phyloP scores from a whole-genome alignment of 495 filamentous ascomycete species.

The Xylaria acuta region DNA sequence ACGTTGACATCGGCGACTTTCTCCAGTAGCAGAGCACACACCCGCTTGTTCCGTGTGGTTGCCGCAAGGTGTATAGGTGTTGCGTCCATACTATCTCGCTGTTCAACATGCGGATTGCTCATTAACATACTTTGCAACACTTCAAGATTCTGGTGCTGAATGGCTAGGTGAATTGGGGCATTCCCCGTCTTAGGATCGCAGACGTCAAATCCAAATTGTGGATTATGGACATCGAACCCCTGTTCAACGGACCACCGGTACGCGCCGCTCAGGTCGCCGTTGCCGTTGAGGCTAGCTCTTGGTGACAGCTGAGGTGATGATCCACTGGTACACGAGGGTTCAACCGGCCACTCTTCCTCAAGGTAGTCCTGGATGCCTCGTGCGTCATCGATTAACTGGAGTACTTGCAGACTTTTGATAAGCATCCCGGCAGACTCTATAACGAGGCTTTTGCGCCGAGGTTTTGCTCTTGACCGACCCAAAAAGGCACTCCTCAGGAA shows the following conservation, averaged over 20 bases:
- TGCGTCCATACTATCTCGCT: conserved; percentile 25
- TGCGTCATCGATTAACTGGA: conserved; percentile 32
- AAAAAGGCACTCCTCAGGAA: conserved; percentile 29
- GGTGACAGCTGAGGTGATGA: not conserved
- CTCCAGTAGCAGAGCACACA: conserved; percentile 51
- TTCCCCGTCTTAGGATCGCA: conserved; percentile 27
- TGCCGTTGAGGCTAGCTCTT: conserved; percentile 1
- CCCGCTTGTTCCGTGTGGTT: conserved; percentile 27
- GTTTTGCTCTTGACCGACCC: conserved; percentile 25
- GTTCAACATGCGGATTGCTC: conserved; percentile 26
- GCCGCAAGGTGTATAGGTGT: conserved; percentile 33
- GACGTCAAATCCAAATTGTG: conserved; percentile 30
- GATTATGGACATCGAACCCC: conserved; percentile 30
- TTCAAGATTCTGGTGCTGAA: conserved; percentile 31
- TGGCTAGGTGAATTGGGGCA: conserved; percentile 35
- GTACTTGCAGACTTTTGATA: conserved; percentile 22
- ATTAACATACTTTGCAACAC: conserved; percentile 33
- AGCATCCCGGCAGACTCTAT: conserved; percentile 32
- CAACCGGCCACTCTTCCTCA: conserved; percentile 14
- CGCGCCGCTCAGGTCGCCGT: conserved; percentile 20
- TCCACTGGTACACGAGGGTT: not conserved
- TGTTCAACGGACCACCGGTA: conserved; percentile 36
- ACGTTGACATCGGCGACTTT: conserved; percentile 53
- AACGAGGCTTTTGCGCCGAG: conserved; percentile 23
- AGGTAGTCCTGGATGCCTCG: conserved; percentile 31